Evolutionary conservation across 139 green algal genomes (phyloP).

Genomic region (Deuterostichococcus epilithicus): DNA sequence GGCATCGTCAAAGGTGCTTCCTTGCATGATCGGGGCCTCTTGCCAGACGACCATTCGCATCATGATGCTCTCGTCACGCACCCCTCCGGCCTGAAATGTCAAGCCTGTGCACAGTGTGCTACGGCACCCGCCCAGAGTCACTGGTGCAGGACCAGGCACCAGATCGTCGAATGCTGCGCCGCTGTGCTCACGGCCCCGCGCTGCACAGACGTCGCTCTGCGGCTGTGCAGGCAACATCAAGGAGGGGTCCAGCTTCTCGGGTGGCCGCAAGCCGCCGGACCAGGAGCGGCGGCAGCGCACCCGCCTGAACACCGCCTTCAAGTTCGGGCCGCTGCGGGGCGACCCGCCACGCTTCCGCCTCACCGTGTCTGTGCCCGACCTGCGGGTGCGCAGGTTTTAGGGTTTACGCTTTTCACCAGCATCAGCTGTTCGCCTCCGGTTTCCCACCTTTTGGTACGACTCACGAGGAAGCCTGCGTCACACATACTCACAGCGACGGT

Average conservation of each 20-base stretch:
- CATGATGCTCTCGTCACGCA: too few relatives aligned
- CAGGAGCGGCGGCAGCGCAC: slow-evolving; percentile 5
- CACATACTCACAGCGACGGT: too few relatives aligned
- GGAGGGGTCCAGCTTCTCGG: slow-evolving; percentile 17
- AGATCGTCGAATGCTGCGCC: too few relatives aligned
- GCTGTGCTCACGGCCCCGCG: too few relatives aligned
- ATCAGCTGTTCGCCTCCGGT: too few relatives aligned
- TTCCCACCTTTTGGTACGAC: too few relatives aligned
- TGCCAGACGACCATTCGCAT: background rate
- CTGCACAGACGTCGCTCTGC: too few relatives aligned
- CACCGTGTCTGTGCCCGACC: slow-evolving; percentile 25
- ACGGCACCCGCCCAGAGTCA: too few relatives aligned
- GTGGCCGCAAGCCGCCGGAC: background rate
- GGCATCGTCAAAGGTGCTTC: slow-evolving; percentile 6
- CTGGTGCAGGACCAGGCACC: too few relatives aligned
- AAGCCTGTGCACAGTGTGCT: background rate
- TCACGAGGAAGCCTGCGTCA: too few relatives aligned
- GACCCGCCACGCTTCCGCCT: slow-evolving; percentile 33
- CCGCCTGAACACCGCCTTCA: slow-evolving; percentile 35
- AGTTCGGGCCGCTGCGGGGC: slow-evolving; percentile 35
- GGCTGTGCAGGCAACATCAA: slow-evolving; percentile 38
- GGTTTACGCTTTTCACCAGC: too few relatives aligned
- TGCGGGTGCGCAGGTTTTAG: slow-evolving; percentile 21
- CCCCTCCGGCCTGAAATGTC: slow-evolving; percentile 8
- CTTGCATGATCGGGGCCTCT: background rate